Evolutionary conservation across 768 basidiomycete species (phyloP).

Genomic region (Auricularia sp.): DNA sequence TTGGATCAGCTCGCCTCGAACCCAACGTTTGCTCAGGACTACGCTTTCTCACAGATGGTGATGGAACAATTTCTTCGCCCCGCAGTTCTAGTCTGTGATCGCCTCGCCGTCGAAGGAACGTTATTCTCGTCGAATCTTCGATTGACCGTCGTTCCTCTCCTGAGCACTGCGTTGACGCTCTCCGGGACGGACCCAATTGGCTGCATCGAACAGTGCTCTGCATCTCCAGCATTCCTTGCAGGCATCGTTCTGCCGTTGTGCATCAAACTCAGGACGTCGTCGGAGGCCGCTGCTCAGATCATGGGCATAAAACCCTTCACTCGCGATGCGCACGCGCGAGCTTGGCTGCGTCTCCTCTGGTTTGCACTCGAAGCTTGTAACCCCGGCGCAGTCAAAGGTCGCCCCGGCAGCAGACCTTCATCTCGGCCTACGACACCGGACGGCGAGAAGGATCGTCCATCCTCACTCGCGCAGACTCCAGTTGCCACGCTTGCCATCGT

Average conservation of each 20-base stretch:
- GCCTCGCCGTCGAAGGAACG: constrained; percentile 31
- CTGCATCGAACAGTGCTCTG: constrained; percentile 43
- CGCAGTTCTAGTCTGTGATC: constrained; percentile 37
- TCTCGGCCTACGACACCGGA: constrained; percentile 13
- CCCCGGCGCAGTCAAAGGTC: background rate
- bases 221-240: constrained; percentile 52
- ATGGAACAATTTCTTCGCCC: constrained; percentile 23
- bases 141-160: constrained; percentile 27
- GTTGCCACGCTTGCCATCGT: constrained; percentile 33
- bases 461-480: constrained; percentile 9
- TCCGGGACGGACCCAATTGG: constrained; percentile 42
- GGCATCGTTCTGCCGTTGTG: constrained; percentile 55
- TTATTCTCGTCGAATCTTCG: constrained; percentile 31
- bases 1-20: constrained; percentile 36
- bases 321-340: constrained; percentile 33
- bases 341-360: constrained; percentile 54
- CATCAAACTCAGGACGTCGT: constrained; percentile 40
- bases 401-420: background rate
- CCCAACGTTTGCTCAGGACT: constrained; percentile 41
- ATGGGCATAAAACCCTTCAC: constrained; percentile 36
- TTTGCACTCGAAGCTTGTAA: constrained; percentile 49
- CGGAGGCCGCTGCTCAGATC: constrained; percentile 32
- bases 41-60: constrained; percentile 33
- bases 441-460: constrained; percentile 10
- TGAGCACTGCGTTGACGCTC: constrained; percentile 32